Evolutionary conservation across 2,329 filamentous ascomycete genomes (phyloP), one percentile per base, ranked within the genome.

Genomic region (Xylaria arbuscula): DNA sequence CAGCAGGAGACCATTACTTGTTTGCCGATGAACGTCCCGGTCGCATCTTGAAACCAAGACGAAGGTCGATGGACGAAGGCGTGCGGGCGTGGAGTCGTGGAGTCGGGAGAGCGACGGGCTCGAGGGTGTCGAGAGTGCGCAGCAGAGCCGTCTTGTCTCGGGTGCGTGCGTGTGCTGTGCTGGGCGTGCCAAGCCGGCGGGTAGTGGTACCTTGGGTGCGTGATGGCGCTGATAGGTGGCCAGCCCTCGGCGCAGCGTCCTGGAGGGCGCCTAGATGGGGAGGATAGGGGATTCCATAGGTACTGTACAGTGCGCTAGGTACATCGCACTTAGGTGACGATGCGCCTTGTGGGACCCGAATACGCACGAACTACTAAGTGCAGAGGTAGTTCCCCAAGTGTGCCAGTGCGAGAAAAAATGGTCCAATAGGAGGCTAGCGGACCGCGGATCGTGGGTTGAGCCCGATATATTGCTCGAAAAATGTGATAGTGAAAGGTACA

Each of bases 21-120:
- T 55, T 64, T n/a, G 48, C 62, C 55, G 48, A 47, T n/a, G 60
- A 53, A 28, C 55, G 60, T 60, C 53, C 69, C 34, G n/a, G 69
- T 69, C 55, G 66, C 69, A 70, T 70, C 56, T 70, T 70, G 69
- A 65, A 36, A 17, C 28, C 4, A 19, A 10, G n/a, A 10, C 17
- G 45, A 58, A 53, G 45, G 48, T 64, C 15, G 61, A 56, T 56
- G 40, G 51, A 24, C 40, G 51, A 54, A 42, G 17, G 47, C 34
- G 34, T 57, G 22, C 15, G 22, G 55, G 48, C 56, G 48, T 51
- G 47, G 62, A 50, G 61, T 22, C 42, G 53, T 38, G 28, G 28
- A 28, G 28, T 28, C 28, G 28, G 34, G 53, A 64, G 42, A 32
- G 34, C 55, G 36, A 57, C 24, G 28, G 55, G 42, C 17, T n/a